Evolutionary conservation across 1,139 yeast species (phyloP).

Genomic region (Saccharomyces hybrid): DNA sequence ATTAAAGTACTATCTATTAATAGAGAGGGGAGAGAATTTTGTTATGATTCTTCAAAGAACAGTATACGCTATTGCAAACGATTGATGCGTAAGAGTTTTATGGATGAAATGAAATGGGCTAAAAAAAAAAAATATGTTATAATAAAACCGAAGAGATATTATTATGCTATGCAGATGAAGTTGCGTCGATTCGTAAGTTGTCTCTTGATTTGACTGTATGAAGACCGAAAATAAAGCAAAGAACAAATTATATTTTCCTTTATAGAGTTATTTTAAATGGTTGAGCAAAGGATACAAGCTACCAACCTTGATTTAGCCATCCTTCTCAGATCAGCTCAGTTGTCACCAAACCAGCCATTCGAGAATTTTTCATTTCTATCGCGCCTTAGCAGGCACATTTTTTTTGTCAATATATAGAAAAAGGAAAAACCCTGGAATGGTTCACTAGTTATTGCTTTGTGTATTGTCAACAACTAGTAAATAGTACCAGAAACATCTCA

Average conservation of each 20-base stretch:
- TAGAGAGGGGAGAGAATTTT: no score
- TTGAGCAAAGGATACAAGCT: background rate
- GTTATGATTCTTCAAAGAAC: background rate
- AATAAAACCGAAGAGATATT: background rate
- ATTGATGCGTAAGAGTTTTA: background rate
- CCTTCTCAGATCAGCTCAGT: background rate
- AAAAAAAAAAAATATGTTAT: background rate
- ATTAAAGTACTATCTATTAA: no score
- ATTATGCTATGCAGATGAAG: background rate
- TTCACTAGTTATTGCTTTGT: no score
- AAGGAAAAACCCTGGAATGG: background rate
- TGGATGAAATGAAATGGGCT: background rate
- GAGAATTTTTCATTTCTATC: background rate
- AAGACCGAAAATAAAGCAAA: background rate
- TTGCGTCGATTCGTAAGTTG: background rate
- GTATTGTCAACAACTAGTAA: background rate
- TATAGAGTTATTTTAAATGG: background rate
- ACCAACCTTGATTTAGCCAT: background rate
- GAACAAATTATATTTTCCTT: background rate
- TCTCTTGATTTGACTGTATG: background rate
- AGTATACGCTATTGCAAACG: background rate
- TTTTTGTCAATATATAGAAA: background rate
- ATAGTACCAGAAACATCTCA: background rate
- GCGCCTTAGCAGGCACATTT: background rate
- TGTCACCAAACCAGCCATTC: background rate